Evolutionary conservation across 108 stramenopile species (phyloP).

Genomic region (Discostella stelligeroides): DNA sequence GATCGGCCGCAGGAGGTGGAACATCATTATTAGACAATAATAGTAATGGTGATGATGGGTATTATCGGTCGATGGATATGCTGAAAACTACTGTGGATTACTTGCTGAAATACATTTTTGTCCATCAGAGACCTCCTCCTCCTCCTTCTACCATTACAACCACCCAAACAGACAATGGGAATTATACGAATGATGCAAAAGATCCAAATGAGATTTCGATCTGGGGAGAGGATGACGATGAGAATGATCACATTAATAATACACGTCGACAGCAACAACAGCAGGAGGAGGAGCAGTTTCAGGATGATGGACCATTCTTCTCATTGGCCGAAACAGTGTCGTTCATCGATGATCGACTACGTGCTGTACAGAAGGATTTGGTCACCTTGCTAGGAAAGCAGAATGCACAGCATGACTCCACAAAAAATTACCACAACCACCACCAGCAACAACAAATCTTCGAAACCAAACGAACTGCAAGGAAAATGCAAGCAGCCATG

Average conservation of each 20-base stretch:
- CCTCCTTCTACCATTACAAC: no score
- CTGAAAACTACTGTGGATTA: conserved; percentile 41
- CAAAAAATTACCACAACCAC: no score
- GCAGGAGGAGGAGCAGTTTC: not conserved
- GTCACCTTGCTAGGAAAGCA: conserved; percentile 32
- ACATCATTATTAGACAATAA: not conserved
- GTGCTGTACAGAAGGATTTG: conserved; percentile 55
- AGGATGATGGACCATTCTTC: conserved; percentile 5
- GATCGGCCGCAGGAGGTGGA: conserved; percentile 52
- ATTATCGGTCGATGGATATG: conserved; percentile 19
- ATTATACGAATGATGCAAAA: not conserved
- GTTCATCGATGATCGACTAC: conserved; percentile 57
- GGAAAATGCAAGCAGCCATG: conserved; percentile 47
- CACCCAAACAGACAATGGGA: not conserved
- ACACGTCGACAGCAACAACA: no score
- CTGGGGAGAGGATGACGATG: conserved; percentile 11
- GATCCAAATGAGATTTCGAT: conserved; percentile 29
- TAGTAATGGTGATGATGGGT: not conserved
- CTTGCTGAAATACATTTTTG: conserved; percentile 24
- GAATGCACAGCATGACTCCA: no score
- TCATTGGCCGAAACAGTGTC: conserved; percentile 44
- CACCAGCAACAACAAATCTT: not conserved
- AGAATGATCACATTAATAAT: not conserved
- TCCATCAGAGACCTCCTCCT: conserved; percentile 32
- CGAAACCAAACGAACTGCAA: conserved; percentile 12